Evolutionary conservation across 2,329 filamentous ascomycete genomes (phyloP).

Genomic region (Trichophyton equinum): DNA sequence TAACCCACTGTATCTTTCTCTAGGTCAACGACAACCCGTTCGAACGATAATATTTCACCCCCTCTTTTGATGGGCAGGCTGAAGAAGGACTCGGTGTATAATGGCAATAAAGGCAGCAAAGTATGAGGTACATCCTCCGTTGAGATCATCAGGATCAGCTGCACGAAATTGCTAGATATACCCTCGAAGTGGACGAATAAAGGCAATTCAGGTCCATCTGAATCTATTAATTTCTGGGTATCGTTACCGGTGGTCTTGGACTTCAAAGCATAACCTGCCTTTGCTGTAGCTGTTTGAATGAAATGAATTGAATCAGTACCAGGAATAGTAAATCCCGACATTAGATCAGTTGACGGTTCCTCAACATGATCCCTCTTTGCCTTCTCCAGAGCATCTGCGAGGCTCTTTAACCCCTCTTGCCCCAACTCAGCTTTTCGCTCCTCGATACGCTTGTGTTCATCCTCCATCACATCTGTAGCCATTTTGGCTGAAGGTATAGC

Average conservation of each 20-base stretch:
- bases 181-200: constrained; percentile 96
- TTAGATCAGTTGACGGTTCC: constrained; percentile 68
- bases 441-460: constrained; percentile 66
- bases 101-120: constrained; percentile 66
- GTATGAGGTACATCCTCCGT: constrained; percentile 66
- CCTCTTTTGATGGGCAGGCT: constrained; percentile 71
- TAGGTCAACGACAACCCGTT: constrained; percentile 80
- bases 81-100: constrained; percentile 91
- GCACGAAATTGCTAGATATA: constrained; percentile 83
- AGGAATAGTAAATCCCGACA: constrained; percentile 72
- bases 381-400: constrained; percentile 62
- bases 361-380: constrained; percentile 83
- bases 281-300: constrained; percentile 73
- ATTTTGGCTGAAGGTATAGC: constrained; percentile 73
- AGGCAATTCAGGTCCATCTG: constrained; percentile 50
- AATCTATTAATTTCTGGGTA: constrained; percentile 65
- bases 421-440: constrained; percentile 70
- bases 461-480: constrained; percentile 65
- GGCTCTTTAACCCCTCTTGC: constrained; percentile 61
- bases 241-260: constrained; percentile 55
- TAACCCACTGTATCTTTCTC: constrained; percentile 88
- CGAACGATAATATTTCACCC: constrained; percentile 69
- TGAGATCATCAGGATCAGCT: constrained; percentile 67
- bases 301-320: constrained; percentile 87
- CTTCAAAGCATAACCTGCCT: constrained; percentile 63